Base-by-base conservation (phyloP, 2,329 filamentous ascomycete species). In the Diaporthe australafricana region DNA sequence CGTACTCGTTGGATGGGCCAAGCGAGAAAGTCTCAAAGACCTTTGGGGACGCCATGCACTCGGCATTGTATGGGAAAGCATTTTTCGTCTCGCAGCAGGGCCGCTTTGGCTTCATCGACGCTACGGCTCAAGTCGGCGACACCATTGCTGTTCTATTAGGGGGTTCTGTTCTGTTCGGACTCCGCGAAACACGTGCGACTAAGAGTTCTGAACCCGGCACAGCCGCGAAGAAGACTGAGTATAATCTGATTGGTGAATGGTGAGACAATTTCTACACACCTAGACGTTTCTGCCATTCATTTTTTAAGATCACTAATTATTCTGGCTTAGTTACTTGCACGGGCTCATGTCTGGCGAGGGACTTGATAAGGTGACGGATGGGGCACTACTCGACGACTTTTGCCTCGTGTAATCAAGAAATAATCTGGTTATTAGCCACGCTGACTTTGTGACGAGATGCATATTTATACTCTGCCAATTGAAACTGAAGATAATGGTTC, bases 51-150 rank as follows among this genome's bases (percentile, higher is more conserved):
- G 60, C 60, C 14, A 25, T 65, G 60, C 60, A 35, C 11, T 38
- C 42, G 11, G 60, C 60, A 1, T 2, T 65, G 17, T 65, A 65
- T 12, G 60, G 60, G 12, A 65, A 30, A 27, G 45, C n/a, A 9
- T 65, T 65, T 7, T 65, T 65, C 47, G 6, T 65, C 30, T 65
- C 60, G 14, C n/a, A 38, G 7, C 60, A 65, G 14, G 60, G 60
- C 6, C 45, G 45, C 6, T 65, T 65, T 50, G 60, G 60, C 12
- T 25, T 65, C 20, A 42, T 45, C 2, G 60, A 65, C n/a, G 42
- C 45, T 2, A 50, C 60, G 14, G 60, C 60, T 20, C 42, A n/a
- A 7, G 60, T 48, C 7, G 60, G 60, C 30, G 60, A 65, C 20
- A 65, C 45, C 1, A 16, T 65, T 25, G 60, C 45, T 3, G 60